Conservation (phyloP, 2,329 filamentous ascomycete species). For the Fusarium pseudograminearum region DNA sequence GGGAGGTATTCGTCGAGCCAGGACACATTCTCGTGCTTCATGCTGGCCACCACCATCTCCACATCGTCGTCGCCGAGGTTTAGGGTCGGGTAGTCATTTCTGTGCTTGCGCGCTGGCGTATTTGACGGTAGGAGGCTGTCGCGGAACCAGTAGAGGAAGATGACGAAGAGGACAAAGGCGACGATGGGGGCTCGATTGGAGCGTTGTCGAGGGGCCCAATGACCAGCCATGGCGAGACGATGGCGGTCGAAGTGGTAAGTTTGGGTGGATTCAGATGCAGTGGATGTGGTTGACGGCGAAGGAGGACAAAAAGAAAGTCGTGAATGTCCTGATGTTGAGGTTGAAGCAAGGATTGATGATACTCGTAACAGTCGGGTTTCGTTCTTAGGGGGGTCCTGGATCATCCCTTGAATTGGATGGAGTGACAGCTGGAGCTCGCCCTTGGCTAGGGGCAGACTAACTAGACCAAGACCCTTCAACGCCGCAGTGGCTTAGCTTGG, state of each 20-base stretch:
- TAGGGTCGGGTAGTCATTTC: constrained; percentile 29
- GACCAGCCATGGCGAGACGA: constrained; percentile 39
- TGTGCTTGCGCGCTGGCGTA: constrained; percentile 23
- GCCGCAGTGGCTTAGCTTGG: constrained; percentile 41
- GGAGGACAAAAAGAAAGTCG: constrained; percentile 25
- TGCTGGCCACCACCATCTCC: constrained; percentile 52
- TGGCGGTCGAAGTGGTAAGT: constrained; percentile 20
- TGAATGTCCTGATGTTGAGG: constrained; percentile 8
- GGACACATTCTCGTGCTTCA: constrained; percentile 51
- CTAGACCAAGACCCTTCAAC: constrained; percentile 27
- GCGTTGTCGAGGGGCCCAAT: constrained; percentile 46
- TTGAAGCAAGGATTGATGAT: constrained; percentile 39
- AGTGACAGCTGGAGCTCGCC: constrained; percentile 33
- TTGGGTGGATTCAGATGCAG: not conserved
- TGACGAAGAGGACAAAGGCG: constrained; percentile 42
- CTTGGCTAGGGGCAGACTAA: constrained; percentile 9
- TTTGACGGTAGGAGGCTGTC: constrained; percentile 40
- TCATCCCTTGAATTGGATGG: constrained; percentile 36
- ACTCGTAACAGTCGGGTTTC: constrained; percentile 15
- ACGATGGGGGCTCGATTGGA: constrained; percentile 47
- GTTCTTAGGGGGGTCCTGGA: constrained; percentile 35
- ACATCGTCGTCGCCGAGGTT: constrained; percentile 47
- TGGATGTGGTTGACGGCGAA: not conserved
- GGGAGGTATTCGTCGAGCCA: constrained; percentile 59
- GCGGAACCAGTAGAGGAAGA: constrained; percentile 46